Evolutionary conservation across 2,329 filamentous ascomycete species (phyloP), one percentile per base, ranked within the genome.

Genomic region (Penicillium verrucosum): DNA sequence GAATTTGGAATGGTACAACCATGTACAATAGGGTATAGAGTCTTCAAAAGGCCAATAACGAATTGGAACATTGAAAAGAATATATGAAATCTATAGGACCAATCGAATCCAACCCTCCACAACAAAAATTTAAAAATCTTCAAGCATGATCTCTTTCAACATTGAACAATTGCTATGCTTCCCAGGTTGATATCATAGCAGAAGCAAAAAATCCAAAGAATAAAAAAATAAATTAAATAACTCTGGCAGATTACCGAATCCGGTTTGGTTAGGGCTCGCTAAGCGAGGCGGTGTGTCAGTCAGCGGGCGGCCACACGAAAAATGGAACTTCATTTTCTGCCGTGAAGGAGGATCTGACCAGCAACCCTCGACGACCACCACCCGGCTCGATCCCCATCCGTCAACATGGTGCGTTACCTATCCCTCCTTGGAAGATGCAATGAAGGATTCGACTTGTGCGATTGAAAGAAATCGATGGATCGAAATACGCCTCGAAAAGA

Each of bases 351-450:
- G 72, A 74, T 71, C 73, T 71, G 74, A 75, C 74, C 77, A 75
- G 75, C 75, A 75, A 78, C 74, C 70, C 73, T 73, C 72, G 70
- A 74, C 72, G 70, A 74, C 72, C 68, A 74, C 67, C 70, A 68
- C 70, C 69, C 69, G 73, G 70, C 75, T 78, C 81, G 79, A 79
- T 80, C 77, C 75, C 78, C 78, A 78, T 76, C 78, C 75, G 77
- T 78, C 79, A 81, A 73, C 77, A 78, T 78, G 76, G 76, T 78
- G 72, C 68, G 76, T 73, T 65, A 52, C 60, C 60, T 54, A 50
- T 59, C 56, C 57, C 57, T 63, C 43, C 40, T 54, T 61, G 59
- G 36, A 52, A 56, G 34, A 52, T 51, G 37, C 48, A 42, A 52
- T 56, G 41, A 46, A 56, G 41, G 36, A 56, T 52, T 56, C 54